Conservation (phyloP, 345 rosid genomes). For the Eucalyptus curtisii region DNA sequence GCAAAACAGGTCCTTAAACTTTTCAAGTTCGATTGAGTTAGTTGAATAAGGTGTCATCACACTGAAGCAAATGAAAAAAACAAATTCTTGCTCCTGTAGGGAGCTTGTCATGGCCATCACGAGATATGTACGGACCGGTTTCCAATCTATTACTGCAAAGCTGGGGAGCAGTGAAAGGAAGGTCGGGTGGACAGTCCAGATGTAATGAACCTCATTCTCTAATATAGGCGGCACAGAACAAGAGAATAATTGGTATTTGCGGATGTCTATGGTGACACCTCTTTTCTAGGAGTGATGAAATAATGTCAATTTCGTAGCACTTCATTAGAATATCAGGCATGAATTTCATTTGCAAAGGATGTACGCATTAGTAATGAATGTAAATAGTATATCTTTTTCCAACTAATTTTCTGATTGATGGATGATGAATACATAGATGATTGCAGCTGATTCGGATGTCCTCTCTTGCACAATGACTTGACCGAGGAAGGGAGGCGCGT, state of each 20-base stretch:
- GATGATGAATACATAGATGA: neutral
- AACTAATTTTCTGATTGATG: neutral
- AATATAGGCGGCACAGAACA: constrained; percentile 35
- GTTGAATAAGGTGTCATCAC: neutral
- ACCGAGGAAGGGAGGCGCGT: neutral
- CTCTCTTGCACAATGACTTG: neutral
- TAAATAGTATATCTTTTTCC: neutral
- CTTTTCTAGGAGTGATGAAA: neutral
- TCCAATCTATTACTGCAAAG: neutral
- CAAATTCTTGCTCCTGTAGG: too few species aligned
- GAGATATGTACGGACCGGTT: neutral
- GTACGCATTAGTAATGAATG: neutral
- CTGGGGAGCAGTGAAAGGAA: neutral
- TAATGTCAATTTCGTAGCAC: neutral
- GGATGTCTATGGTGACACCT: neutral
- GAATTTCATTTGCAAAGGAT: neutral
- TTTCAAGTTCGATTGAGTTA: neutral
- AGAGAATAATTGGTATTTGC: constrained; percentile 9
- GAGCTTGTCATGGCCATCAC: neutral
- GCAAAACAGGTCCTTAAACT: neutral
- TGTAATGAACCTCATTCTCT: constrained; percentile 52
- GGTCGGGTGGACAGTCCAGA: constrained; percentile 30
- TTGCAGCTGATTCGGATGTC: neutral
- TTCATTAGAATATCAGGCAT: too few species aligned
- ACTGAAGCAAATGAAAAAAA: neutral